These are phyloP conservation scores for Vigna nakashimae DNA, from an alignment of 306 rosid species.

Conservation along the genomic window DNA sequence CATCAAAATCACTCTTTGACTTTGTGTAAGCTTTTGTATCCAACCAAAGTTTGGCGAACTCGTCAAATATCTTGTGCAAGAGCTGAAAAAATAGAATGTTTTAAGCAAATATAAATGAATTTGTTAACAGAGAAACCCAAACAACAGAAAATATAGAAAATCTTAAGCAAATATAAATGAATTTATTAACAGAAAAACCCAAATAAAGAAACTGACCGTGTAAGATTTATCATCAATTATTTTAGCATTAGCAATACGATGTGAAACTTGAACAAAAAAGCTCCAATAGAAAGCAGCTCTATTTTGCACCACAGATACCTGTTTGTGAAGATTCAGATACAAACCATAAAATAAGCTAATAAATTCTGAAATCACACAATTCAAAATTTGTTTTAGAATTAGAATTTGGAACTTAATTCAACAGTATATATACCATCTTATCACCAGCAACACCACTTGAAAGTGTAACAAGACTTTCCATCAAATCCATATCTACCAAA, in stretches of 20 bases:
- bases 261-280: conserved; percentile 72
- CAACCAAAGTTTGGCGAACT: conserved; percentile 76
- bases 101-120: conserved; percentile 45
- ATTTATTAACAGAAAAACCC: conserved; percentile 22
- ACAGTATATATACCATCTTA: conserved; percentile 45
- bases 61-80: conserved; percentile 66
- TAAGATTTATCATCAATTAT: conserved; percentile 70
- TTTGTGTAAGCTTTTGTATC: conserved; percentile 59
- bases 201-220: conserved; percentile 54
- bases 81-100: conserved; percentile 54
- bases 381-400: not conserved
- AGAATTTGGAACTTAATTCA: not conserved
- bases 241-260: conserved; percentile 59
- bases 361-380: not conserved
- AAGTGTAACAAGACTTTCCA: conserved; percentile 57
- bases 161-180: conserved; percentile 43
- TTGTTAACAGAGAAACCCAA: not conserved
- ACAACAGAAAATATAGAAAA: not conserved
- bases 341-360: conserved; percentile 29
- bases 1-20: conserved; percentile 60
- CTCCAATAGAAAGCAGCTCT: conserved; percentile 61
- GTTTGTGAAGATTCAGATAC: conserved; percentile 41
- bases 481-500: conserved; percentile 56
- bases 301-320: conserved; percentile 65
- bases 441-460: conserved; percentile 53